phyloP scores from a whole-genome alignment of 768 basidiomycete species.

The Fomitopsis serialis region DNA sequence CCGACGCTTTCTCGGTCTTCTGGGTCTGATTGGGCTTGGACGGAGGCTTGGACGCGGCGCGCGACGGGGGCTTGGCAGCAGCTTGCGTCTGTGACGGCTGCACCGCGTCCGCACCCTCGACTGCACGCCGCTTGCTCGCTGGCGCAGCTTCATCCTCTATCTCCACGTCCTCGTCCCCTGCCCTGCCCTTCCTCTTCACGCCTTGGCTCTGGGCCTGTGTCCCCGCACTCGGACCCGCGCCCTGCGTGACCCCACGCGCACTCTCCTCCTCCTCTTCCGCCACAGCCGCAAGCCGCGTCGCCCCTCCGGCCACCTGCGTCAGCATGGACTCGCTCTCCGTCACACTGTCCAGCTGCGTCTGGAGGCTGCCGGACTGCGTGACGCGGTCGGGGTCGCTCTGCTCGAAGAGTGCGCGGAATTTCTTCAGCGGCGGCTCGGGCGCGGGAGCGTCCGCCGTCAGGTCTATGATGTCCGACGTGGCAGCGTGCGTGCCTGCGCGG shows the following conservation, averaged over 20 bases:
- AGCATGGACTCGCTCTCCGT: slow-evolving; percentile 23
- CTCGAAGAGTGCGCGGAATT: slow-evolving; percentile 68
- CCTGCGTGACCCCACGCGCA: slow-evolving; percentile 10
- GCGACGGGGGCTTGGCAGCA: slow-evolving; percentile 13
- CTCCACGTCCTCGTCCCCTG: slow-evolving; percentile 33
- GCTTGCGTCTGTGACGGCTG: background rate
- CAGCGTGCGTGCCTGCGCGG: slow-evolving; percentile 34
- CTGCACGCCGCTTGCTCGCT: slow-evolving; percentile 37
- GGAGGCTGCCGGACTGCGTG: slow-evolving; percentile 14
- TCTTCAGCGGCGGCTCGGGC: slow-evolving; percentile 58
- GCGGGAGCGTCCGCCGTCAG: slow-evolving; percentile 18
- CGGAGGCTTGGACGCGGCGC: slow-evolving; percentile 8
- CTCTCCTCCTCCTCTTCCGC: slow-evolving; percentile 58
- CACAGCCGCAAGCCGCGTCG: slow-evolving; percentile 26
- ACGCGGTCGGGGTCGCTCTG: slow-evolving; percentile 48
- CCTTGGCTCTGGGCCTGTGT: slow-evolving; percentile 21
- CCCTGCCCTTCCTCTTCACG: slow-evolving; percentile 35
- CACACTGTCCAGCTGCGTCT: slow-evolving; percentile 15
- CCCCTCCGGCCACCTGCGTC: slow-evolving; percentile 10
- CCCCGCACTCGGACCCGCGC: background rate
- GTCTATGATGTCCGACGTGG: slow-evolving; percentile 15
- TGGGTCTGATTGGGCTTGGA: slow-evolving; percentile 10
- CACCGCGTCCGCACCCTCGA: slow-evolving; percentile 29
- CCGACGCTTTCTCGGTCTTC: slow-evolving; percentile 15
- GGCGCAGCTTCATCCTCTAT: slow-evolving; percentile 25